These are phyloP conservation scores for Usnea hakonensis DNA, from an alignment of 495 filamentous ascomycete genomes.

Conservation along the genomic window DNA sequence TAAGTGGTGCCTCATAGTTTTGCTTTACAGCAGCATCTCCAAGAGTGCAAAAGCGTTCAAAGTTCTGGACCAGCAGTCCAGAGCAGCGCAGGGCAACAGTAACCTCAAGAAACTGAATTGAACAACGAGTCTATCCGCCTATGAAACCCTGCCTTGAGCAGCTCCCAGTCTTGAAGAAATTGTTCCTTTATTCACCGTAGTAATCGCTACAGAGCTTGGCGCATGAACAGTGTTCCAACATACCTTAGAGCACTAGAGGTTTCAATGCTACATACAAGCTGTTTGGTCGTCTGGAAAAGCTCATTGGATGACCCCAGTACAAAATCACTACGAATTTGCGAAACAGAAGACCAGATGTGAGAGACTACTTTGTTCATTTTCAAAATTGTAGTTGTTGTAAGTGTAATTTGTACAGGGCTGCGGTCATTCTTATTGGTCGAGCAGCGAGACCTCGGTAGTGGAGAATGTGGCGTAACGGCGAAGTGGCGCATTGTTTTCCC, in stretches of 20 bases:
- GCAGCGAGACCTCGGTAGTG: no score
- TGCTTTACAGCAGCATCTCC: slow-evolving; percentile 44
- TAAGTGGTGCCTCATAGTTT: slow-evolving; percentile 36
- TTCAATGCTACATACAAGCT: not conserved
- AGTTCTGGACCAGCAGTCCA: slow-evolving; percentile 33
- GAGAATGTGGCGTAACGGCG: no score
- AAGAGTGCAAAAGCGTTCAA: slow-evolving; percentile 42
- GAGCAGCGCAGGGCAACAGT: slow-evolving; percentile 22
- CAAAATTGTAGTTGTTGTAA: no score
- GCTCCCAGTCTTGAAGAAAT: not conserved
- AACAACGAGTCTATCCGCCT: not conserved
- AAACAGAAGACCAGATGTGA: no score
- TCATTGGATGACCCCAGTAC: no score
- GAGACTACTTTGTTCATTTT: no score
- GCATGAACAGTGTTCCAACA: not conserved
- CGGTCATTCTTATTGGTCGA: no score
- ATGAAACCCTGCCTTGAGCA: not conserved
- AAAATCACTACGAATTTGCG: no score
- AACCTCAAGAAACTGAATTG: slow-evolving; percentile 32
- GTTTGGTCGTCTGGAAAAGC: not conserved
- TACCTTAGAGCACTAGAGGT: not conserved
- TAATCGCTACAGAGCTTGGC: not conserved
- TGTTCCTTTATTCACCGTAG: not conserved
- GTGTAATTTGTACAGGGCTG: no score
- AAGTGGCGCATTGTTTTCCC: no score